Percentiles rank a stretch among this genome's conserved stretches.
phyloP scores from a whole-genome alignment of 176 grass and related monocot species.

The Rhynchospora breviuscula region DNA sequence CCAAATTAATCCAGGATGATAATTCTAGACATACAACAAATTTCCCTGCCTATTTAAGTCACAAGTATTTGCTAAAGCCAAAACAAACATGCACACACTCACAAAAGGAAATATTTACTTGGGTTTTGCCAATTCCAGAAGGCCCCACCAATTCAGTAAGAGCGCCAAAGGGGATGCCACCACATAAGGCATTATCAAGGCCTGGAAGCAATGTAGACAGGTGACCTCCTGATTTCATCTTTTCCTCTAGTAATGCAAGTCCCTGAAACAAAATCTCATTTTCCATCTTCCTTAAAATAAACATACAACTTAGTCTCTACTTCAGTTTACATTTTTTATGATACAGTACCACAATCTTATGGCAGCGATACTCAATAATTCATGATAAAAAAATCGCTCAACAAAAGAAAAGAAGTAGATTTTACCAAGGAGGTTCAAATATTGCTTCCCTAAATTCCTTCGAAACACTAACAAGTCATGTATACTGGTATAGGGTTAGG shows the following conservation, averaged over 20 bases:
- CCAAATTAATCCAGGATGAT: not conserved
- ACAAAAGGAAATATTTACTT: conserved; percentile 35
- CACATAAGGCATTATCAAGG: conserved; percentile 64
- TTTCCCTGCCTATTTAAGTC: not conserved
- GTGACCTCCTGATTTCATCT: conserved; percentile 29
- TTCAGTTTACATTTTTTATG: not conserved
- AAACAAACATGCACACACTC: not conserved
- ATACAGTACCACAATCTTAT: not conserved
- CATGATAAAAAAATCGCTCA: not conserved
- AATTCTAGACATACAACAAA: not conserved
- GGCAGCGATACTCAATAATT: not conserved
- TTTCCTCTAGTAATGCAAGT: conserved; percentile 43
- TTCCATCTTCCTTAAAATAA: not conserved
- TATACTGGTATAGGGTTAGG: not conserved
- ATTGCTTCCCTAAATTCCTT: not conserved
- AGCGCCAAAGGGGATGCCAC: conserved; percentile 64
- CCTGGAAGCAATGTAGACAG: conserved; percentile 61
- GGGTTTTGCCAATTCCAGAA: conserved; percentile 88
- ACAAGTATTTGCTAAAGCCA: not conserved
- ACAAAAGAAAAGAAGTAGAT: not conserved
- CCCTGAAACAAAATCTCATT: conserved; percentile 27
- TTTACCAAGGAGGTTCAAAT: not conserved
- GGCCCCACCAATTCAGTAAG: conserved; percentile 87
- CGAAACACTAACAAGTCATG: not conserved
- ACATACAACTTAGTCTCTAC: not conserved